Evolutionary conservation across 345 rosid genomes (phyloP).

Genomic region (Moringa oleifera): DNA sequence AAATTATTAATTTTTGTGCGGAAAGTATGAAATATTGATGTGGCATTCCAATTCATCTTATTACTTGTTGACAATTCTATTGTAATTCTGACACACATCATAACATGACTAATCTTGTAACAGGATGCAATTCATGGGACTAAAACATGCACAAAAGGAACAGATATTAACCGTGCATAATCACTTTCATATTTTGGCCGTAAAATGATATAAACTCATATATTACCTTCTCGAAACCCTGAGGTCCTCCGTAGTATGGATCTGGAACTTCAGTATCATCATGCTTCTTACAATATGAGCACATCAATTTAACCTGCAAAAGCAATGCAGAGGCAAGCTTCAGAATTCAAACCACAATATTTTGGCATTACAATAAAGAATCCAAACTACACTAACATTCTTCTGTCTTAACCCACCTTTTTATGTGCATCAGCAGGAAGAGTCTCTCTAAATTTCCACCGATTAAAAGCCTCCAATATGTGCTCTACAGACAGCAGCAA

Average conservation of each 20-base stretch:
- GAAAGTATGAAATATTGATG: too few species aligned
- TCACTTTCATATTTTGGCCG: too few species aligned
- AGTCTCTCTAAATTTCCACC: constrained; percentile 63
- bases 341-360: not conserved
- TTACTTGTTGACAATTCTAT: too few species aligned
- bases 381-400: not conserved
- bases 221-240: constrained; percentile 90
- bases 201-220: not conserved
- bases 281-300: constrained; percentile 88
- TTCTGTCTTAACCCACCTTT: constrained; percentile 39
- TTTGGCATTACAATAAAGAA: too few species aligned
- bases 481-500: constrained; percentile 46
- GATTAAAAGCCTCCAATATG: constrained; percentile 61
- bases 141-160: too few species aligned
- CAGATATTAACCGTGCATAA: too few species aligned
- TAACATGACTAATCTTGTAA: too few species aligned
- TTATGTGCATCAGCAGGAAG: constrained; percentile 70
- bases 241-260: constrained; percentile 89
- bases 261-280: constrained; percentile 82
- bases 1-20: too few species aligned
- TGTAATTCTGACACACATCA: too few species aligned
- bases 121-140: too few species aligned
- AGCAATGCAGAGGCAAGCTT: not conserved
- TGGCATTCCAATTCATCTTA: too few species aligned
- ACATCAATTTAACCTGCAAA: constrained; percentile 82